These are phyloP conservation scores for Cyclanthera cordifolia DNA, from an alignment of 306 rosid species.

Conservation along the genomic window DNA sequence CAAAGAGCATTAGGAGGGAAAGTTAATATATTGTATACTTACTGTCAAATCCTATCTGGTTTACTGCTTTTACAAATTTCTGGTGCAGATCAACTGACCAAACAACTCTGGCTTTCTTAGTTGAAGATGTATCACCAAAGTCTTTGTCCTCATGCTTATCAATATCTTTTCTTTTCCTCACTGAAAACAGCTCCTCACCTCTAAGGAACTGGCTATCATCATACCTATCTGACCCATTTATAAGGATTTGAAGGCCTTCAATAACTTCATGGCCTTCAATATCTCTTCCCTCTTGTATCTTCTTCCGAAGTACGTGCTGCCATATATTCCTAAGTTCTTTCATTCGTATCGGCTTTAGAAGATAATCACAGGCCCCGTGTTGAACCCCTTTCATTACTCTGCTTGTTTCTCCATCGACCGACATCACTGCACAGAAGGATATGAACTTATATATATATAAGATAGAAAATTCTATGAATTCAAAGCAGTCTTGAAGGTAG, in stretches of 20 bases:
- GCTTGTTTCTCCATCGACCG: constrained; percentile 95
- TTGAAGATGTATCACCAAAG: constrained; percentile 48
- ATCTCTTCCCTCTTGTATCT: constrained; percentile 77
- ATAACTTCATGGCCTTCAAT: constrained; percentile 61
- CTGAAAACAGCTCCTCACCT: constrained; percentile 45
- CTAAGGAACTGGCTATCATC: constrained; percentile 56
- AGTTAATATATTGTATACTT: constrained; percentile 24
- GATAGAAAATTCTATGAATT: not conserved
- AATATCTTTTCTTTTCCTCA: constrained; percentile 59
- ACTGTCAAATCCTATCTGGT: constrained; percentile 93
- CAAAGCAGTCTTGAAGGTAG: constrained; percentile 24
- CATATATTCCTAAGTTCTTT: constrained; percentile 88
- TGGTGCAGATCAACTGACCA: constrained; percentile 99
- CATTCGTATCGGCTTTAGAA: constrained; percentile 95
- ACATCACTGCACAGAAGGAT: constrained; percentile 65
- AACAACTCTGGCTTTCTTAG: constrained; percentile 85
- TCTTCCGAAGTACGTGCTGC: constrained; percentile 89
- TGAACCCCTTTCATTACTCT: constrained; percentile 98
- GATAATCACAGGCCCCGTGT: constrained; percentile 97
- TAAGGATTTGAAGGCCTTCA: constrained; percentile 46
- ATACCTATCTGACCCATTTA: constrained; percentile 57
- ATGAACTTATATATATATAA: not conserved
- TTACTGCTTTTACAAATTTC: constrained; percentile 90
- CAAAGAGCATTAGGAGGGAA: not conserved
- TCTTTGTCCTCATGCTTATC: constrained; percentile 73